Evolutionary conservation across 805 yeast genomes (phyloP).

Genomic region (Saccharomycopsis sp.): DNA sequence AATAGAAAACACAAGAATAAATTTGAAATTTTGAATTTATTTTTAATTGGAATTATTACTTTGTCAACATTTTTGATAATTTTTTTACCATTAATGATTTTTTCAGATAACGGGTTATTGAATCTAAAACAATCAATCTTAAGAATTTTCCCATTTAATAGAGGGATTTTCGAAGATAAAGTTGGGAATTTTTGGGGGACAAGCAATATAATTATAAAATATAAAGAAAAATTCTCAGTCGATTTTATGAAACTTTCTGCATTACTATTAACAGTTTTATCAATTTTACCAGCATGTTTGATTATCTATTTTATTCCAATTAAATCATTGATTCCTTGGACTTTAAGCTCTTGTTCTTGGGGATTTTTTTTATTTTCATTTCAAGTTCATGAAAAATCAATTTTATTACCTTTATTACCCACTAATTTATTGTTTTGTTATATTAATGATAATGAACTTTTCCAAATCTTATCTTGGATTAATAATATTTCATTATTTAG

Average conservation of each 20-base stretch:
- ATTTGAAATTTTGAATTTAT: constrained; percentile 41
- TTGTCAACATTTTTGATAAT: constrained; percentile 38
- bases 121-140: constrained; percentile 40
- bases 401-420: constrained; percentile 80
- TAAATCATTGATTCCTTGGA: constrained; percentile 46
- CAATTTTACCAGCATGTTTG: constrained; percentile 47
- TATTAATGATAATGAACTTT: constrained; percentile 39
- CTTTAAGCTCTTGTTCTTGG: constrained; percentile 74
- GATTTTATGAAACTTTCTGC: constrained; percentile 52
- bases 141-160: constrained; percentile 81
- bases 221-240: constrained; percentile 45
- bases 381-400: constrained; percentile 94
- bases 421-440: constrained; percentile 54
- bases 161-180: constrained; percentile 95
- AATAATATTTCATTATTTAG: constrained; percentile 78
- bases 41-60: constrained; percentile 57
- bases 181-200: constrained; percentile 98
- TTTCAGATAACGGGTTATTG: constrained; percentile 28
- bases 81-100: constrained; percentile 50
- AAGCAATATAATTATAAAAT: constrained; percentile 68
- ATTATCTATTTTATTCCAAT: constrained; percentile 40
- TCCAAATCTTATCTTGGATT: constrained; percentile 76
- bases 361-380: constrained; percentile 84
- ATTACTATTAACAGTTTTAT: constrained; percentile 38
- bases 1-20: neutral